Conservation (phyloP, 441 rosid genomes). For the Flueggea neowawraea region DNA sequence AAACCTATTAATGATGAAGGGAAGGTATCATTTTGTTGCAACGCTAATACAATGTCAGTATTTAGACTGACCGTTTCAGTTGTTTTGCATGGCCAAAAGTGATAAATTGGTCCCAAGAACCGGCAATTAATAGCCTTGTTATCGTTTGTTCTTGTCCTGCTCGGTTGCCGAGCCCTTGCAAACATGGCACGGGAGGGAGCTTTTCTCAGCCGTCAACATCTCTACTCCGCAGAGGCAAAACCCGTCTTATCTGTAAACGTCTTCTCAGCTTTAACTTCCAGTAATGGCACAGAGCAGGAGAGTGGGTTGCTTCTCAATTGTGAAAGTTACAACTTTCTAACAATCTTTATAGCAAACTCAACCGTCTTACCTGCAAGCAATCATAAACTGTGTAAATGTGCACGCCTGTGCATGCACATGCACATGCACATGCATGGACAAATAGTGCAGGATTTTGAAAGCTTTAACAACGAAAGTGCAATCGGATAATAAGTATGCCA, state of each 20-base stretch:
- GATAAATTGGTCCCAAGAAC: slow-evolving; percentile 17
- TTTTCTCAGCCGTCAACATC: slow-evolving; percentile 22
- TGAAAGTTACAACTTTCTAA: slow-evolving; percentile 22
- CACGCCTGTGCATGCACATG: slow-evolving; percentile 2
- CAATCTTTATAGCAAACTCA: slow-evolving; percentile 7
- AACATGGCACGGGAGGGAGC: background rate
- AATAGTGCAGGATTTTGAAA: too few relatives aligned
- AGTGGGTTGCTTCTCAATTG: background rate
- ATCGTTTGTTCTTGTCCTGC: background rate
- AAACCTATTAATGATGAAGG: slow-evolving; percentile 3
- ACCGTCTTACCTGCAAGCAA: background rate
- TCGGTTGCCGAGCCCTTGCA: slow-evolving; percentile 7
- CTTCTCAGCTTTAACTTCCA: slow-evolving; percentile 7
- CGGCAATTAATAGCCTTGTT: background rate
- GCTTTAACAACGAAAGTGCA: too few relatives aligned
- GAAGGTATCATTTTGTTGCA: slow-evolving; percentile 11
- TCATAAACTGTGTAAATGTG: background rate
- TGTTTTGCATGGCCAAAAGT: slow-evolving; percentile 5
- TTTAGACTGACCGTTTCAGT: background rate
- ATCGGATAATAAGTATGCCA: too few relatives aligned
- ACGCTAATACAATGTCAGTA: slow-evolving; percentile 1
- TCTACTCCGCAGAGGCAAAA: background rate
- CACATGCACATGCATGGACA: slow-evolving; percentile 6
- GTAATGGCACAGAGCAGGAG: background rate
- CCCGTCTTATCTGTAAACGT: slow-evolving; percentile 9